Conservation (phyloP, 257 asterid species). For the Solanum gandarillasii region DNA sequence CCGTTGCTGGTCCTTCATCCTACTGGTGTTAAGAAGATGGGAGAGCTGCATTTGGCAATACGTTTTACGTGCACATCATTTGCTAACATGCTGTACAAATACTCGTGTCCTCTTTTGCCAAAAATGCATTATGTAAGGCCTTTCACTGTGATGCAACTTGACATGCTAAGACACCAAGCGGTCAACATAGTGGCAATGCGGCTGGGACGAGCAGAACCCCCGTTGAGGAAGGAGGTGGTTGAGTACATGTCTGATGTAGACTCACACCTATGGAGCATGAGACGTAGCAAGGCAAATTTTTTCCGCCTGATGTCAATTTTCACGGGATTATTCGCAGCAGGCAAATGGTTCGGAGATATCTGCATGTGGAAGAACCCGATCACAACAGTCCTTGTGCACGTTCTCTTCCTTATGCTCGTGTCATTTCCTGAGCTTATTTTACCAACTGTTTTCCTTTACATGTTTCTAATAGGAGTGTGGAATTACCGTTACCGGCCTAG, state of each 20-base stretch:
- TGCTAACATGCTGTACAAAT: constrained; percentile 55
- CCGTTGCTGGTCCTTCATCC: constrained; percentile 78
- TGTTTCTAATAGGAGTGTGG: constrained; percentile 88
- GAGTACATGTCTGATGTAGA: constrained; percentile 88
- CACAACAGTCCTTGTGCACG: constrained; percentile 70
- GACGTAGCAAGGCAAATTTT: constrained; percentile 85
- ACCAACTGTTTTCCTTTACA: constrained; percentile 73
- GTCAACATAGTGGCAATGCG: constrained; percentile 69
- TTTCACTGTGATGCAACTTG: constrained; percentile 67
- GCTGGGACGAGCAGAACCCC: constrained; percentile 77
- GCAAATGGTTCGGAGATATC: constrained; percentile 65
- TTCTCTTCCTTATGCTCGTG: constrained; percentile 64
- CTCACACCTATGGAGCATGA: constrained; percentile 92
- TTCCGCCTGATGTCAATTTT: constrained; percentile 77
- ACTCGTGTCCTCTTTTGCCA: constrained; percentile 66
- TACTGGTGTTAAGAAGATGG: constrained; percentile 84
- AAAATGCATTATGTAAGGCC: constrained; percentile 88
- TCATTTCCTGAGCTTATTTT: constrained; percentile 77
- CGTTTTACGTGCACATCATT: constrained; percentile 77
- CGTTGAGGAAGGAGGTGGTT: constrained; percentile 75
- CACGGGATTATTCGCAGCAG: constrained; percentile 57
- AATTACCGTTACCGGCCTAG: constrained; percentile 69
- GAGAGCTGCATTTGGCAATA: constrained; percentile 72
- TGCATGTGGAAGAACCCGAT: constrained; percentile 90
- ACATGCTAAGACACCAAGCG: constrained; percentile 81